Evolutionary conservation across 805 yeast genomes (phyloP), one percentile per base, ranked within the genome.

Genomic region (Pichia exigua): DNA sequence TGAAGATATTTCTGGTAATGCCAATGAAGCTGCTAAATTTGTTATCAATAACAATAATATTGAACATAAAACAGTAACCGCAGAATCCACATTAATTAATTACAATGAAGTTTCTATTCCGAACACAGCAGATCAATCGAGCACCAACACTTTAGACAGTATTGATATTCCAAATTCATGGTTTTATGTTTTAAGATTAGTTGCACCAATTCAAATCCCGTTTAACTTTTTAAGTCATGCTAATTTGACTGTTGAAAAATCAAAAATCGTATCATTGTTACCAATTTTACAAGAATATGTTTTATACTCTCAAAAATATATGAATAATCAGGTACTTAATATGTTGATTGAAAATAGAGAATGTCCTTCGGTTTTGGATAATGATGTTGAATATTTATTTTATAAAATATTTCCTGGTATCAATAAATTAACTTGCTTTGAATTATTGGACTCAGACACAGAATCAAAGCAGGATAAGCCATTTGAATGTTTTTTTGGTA

Each of bases 151-250:
- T 17, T 35, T 35, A 35, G 39, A n/a, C n/a, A 56, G 58, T 5
- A 62, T 62, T 35, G 71, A 67, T 42, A 66, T 65, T 42, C 75
- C 87, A 7, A 85, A 83, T 56, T 82, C 83, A 66, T 64, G 85
- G 35, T 91, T 90, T 1, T 79, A 86, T 65, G 71, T 86, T 12
- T 65, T 86, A 27, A 68, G 91, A 53, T 78, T 82, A 42, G 77
- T 84, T 53, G 83, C 87, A 20, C 70, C 83, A 0, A 71, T 75
- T 44, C 76, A 86, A 0, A 79, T 86, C 12, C 92, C 95, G 0
- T 69, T 73, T 17, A 59, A 63, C 15, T 81, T 81, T 55, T 65
- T 76, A 42, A 54, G 68, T 13, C 67, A 71, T 20, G 38, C 46
- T 1, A 72, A 67, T 50, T 74, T 75, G 0, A 45, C 41, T 0